These are phyloP conservation scores for Aspergillus fijiensis DNA, from an alignment of 2,329 filamentous ascomycete species.

Conservation along the genomic window DNA sequence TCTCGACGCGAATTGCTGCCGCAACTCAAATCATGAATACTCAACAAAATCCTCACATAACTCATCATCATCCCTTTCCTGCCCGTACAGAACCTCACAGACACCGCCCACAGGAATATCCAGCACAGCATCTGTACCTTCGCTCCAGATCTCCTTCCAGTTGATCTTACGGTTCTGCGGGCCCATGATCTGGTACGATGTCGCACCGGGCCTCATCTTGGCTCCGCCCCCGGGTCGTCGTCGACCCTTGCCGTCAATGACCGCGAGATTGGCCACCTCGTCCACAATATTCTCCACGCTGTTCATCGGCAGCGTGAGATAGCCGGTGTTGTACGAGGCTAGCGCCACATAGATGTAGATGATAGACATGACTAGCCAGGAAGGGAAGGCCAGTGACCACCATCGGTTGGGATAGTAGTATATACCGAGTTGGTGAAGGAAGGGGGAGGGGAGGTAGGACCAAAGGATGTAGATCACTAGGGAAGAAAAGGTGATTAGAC, in stretches of 20 bases:
- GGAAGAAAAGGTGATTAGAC: neutral
- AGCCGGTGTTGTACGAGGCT: conserved; percentile 84
- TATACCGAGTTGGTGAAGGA: conserved; percentile 89
- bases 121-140: conserved; percentile 95
- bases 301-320: conserved; percentile 76
- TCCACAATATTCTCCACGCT: conserved; percentile 90
- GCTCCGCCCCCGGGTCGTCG: conserved; percentile 48
- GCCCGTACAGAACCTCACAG: conserved; percentile 88
- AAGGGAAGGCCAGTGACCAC: conserved; percentile 93
- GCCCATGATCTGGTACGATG: conserved; percentile 44
- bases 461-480: conserved; percentile 67
- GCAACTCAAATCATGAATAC: neutral
- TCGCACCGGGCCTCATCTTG: conserved; percentile 43
- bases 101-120: conserved; percentile 93
- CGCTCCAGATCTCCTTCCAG: conserved; percentile 84
- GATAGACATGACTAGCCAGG: conserved; percentile 82
- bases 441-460: conserved; percentile 88
- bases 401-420: conserved; percentile 96
- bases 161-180: conserved; percentile 52
- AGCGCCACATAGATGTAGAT: conserved; percentile 94
- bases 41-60: conserved; percentile 14
- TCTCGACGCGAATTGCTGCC: too few relatives aligned
- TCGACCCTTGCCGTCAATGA: conserved; percentile 70
- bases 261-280: conserved; percentile 80
- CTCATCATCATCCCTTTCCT: conserved; percentile 45